Conservation (phyloP, 495 filamentous ascomycete genomes). For the Aspergillus hancockii region DNA sequence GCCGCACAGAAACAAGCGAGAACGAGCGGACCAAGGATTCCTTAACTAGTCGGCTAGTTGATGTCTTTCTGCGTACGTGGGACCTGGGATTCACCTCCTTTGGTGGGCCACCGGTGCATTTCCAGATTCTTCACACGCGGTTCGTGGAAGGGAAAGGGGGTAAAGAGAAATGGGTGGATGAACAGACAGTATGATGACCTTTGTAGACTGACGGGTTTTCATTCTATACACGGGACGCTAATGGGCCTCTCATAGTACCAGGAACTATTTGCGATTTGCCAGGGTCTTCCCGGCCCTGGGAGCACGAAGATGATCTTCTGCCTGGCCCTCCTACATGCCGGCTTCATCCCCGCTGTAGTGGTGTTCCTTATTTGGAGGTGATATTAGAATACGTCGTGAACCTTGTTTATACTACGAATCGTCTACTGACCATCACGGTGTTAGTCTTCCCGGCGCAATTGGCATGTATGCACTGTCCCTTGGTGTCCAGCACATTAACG, state of each 20-base stretch:
- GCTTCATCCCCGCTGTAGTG: conserved; percentile 60
- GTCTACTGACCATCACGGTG: too few relatives aligned
- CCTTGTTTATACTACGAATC: conserved; percentile 11
- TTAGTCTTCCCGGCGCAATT: conserved; percentile 70
- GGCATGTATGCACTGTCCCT: conserved; percentile 75
- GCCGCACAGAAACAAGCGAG: background rate
- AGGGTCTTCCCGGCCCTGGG: conserved; percentile 73
- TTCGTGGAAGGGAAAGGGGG: too few relatives aligned
- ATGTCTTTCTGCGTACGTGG: conserved; percentile 57
- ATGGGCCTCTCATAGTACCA: too few relatives aligned
- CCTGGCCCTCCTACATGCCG: conserved; percentile 66
- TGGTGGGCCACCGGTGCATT: conserved; percentile 72
- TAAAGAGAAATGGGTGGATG: conserved; percentile 71
- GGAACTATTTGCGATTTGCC: conserved; percentile 78
- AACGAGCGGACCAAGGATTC: background rate
- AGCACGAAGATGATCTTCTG: conserved; percentile 85
- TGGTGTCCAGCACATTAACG: conserved; percentile 62
- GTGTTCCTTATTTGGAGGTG: conserved; percentile 70
- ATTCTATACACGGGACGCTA: too few relatives aligned
- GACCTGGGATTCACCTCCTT: conserved; percentile 71
- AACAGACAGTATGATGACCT: conserved; percentile 56
- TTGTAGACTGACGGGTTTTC: conserved; percentile 4
- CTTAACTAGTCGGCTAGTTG: conserved; percentile 19
- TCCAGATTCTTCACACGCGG: conserved; percentile 63
- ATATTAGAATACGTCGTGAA: background rate